Conservation (phyloP, 805 yeast genomes). For the Candida andamanensis region DNA sequence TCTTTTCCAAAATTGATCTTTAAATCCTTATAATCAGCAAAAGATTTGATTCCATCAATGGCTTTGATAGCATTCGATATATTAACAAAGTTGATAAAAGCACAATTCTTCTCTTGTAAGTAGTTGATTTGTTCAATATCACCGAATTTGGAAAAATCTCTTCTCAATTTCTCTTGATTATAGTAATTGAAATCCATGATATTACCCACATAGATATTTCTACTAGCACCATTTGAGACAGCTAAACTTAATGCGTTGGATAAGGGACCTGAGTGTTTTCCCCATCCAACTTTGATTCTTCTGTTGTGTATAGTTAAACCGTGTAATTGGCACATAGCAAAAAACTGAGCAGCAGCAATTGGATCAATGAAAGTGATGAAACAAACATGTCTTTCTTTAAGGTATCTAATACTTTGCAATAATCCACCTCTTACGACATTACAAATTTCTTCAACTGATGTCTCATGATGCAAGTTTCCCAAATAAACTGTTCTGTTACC, state of each 20-base stretch:
- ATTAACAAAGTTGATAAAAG: slow-evolving; percentile 86
- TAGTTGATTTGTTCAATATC: slow-evolving; percentile 94
- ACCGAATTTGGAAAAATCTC: slow-evolving; percentile 77
- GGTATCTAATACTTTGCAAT: slow-evolving; percentile 73
- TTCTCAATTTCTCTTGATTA: slow-evolving; percentile 57
- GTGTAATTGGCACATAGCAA: slow-evolving; percentile 87
- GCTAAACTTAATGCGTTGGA: slow-evolving; percentile 84
- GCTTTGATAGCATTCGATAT: slow-evolving; percentile 90
- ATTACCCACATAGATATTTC: slow-evolving; percentile 85
- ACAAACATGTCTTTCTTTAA: slow-evolving; percentile 84
- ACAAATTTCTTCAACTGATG: slow-evolving; percentile 88
- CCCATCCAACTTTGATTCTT: slow-evolving; percentile 94
- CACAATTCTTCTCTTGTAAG: slow-evolving; percentile 77
- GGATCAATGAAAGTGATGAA: slow-evolving; percentile 95
- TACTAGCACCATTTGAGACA: slow-evolving; percentile 87
- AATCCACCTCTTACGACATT: slow-evolving; percentile 95
- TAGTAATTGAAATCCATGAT: slow-evolving; percentile 49
- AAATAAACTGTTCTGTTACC: slow-evolving; percentile 92
- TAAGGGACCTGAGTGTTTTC: slow-evolving; percentile 90
- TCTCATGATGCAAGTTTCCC: slow-evolving; percentile 84
- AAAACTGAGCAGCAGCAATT: slow-evolving; percentile 95
- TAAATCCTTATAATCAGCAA: slow-evolving; percentile 55
- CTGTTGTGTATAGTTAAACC: slow-evolving; percentile 83
- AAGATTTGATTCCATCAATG: slow-evolving; percentile 81
- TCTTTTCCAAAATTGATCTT: slow-evolving; percentile 92